Conservation (phyloP, 2,329 filamentous ascomycete genomes). For the Alternaria triticina region DNA sequence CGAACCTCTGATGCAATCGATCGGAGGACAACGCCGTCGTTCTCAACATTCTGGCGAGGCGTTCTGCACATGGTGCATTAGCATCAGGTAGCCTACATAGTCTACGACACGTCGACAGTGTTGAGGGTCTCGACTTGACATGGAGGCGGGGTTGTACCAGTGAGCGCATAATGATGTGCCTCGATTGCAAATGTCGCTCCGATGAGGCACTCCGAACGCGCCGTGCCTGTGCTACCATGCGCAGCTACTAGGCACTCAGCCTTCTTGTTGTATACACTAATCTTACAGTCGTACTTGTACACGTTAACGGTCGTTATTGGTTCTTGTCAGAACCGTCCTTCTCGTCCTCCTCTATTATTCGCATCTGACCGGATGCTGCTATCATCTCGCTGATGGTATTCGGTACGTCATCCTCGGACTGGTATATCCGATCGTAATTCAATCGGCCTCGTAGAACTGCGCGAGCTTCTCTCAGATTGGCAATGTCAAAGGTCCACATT, state of each 20-base stretch:
- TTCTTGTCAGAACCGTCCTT: constrained; percentile 12
- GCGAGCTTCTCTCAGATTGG: constrained; percentile 58
- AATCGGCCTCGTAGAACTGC: constrained; percentile 65
- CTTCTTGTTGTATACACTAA: constrained; percentile 27
- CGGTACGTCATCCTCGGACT: constrained; percentile 45
- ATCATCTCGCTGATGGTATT: constrained; percentile 34
- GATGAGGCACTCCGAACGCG: not conserved
- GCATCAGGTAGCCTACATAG: not conserved
- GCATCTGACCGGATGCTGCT: constrained; percentile 55
- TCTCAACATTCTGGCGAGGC: not conserved
- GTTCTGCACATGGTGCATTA: not conserved
- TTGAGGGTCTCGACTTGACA: not conserved
- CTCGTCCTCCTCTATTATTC: constrained; percentile 23
- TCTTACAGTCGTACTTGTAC: constrained; percentile 27
- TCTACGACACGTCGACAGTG: not conserved
- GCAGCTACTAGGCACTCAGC: not conserved
- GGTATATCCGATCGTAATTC: constrained; percentile 61
- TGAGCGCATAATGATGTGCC: not conserved
- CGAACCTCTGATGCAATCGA: not conserved
- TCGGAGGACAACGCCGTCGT: not conserved
- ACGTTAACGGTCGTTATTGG: constrained; percentile 18
- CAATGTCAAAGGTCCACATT: constrained; percentile 78
- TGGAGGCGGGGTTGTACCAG: not conserved
- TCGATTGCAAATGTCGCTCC: not conserved
- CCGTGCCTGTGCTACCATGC: not conserved